Evolutionary conservation across 495 filamentous ascomycete genomes (phyloP).

Genomic region (Aspergillus coremiiformis): DNA sequence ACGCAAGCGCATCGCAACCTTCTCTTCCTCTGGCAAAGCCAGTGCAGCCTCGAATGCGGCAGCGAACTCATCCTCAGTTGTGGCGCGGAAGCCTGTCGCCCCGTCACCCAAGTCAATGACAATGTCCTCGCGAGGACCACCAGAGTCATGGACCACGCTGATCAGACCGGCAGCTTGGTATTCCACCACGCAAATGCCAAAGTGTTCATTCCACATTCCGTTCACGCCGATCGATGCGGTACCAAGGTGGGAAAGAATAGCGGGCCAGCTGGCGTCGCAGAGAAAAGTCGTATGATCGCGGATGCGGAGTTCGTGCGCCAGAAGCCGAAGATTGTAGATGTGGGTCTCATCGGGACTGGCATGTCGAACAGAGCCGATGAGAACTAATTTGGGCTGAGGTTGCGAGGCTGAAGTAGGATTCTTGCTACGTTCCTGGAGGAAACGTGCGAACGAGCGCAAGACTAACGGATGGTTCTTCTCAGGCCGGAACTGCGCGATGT

Average conservation of each 20-base stretch:
- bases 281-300: constrained; percentile 78
- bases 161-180: constrained; percentile 94
- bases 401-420: constrained; percentile 32
- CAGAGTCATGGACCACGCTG: constrained; percentile 82
- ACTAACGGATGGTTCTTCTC: constrained; percentile 93
- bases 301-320: constrained; percentile 81
- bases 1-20: constrained; percentile 60
- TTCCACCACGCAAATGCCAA: constrained; percentile 96
- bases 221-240: constrained; percentile 79
- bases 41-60: constrained; percentile 69
- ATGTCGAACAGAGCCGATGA: constrained; percentile 84
- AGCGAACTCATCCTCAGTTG: constrained; percentile 68
- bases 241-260: constrained; percentile 70
- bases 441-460: constrained; percentile 71
- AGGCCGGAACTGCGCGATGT: constrained; percentile 94
- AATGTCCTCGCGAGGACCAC: constrained; percentile 89
- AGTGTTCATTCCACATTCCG: constrained; percentile 99
- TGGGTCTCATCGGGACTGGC: constrained; percentile 68
- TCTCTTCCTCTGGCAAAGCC: constrained; percentile 56
- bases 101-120: constrained; percentile 70
- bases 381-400: constrained; percentile 51
- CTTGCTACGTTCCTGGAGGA: constrained; percentile 45
- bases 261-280: constrained; percentile 79
- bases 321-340: constrained; percentile 82
- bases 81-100: constrained; percentile 80